phyloP scores from a whole-genome alignment of 1,284 basidiomycete species.

The Cryptococcus depauperatus region DNA sequence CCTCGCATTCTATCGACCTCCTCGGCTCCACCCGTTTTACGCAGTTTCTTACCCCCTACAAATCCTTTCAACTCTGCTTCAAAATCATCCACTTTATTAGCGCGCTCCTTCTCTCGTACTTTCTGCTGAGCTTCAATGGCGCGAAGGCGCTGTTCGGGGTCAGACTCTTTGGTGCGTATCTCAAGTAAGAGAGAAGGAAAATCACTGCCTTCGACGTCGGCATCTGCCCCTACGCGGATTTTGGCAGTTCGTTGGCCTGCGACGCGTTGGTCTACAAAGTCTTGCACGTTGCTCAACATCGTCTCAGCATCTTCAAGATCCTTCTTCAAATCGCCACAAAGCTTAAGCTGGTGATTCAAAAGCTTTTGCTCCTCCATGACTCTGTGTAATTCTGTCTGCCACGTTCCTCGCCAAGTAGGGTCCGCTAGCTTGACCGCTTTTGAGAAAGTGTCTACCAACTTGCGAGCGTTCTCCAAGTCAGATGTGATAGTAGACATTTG shows the following conservation, averaged over 20 bases:
- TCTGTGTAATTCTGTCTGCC: slow-evolving; percentile 91
- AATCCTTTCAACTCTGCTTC: slow-evolving; percentile 72
- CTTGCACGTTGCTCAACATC: slow-evolving; percentile 77
- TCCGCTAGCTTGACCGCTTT: slow-evolving; percentile 82
- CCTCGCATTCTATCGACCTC: slow-evolving; percentile 79
- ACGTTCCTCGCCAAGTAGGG: slow-evolving; percentile 98
- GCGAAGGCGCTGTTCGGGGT: slow-evolving; percentile 70
- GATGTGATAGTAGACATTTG: slow-evolving; percentile 65
- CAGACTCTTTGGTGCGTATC: slow-evolving; percentile 70
- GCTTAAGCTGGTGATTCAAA: slow-evolving; percentile 82
- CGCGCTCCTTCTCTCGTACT: slow-evolving; percentile 64
- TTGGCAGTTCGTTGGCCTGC: slow-evolving; percentile 44
- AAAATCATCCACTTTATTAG: slow-evolving; percentile 57
- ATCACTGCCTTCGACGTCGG: slow-evolving; percentile 48
- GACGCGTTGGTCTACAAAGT: slow-evolving; percentile 67
- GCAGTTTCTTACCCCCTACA: slow-evolving; percentile 72
- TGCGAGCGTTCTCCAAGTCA: slow-evolving; percentile 62
- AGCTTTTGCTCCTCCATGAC: slow-evolving; percentile 97
- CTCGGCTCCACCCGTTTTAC: slow-evolving; percentile 89
- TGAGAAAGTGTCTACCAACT: slow-evolving; percentile 68
- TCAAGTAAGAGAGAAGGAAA: slow-evolving; percentile 64
- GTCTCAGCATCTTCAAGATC: slow-evolving; percentile 81
- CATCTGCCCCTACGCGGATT: slow-evolving; percentile 5
- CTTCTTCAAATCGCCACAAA: slow-evolving; percentile 77
- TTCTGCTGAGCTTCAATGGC: slow-evolving; percentile 82